These are phyloP conservation scores for Furcasterigmium furcatum DNA, from an alignment of 2,329 filamentous ascomycete genomes.

Conservation along the genomic window DNA sequence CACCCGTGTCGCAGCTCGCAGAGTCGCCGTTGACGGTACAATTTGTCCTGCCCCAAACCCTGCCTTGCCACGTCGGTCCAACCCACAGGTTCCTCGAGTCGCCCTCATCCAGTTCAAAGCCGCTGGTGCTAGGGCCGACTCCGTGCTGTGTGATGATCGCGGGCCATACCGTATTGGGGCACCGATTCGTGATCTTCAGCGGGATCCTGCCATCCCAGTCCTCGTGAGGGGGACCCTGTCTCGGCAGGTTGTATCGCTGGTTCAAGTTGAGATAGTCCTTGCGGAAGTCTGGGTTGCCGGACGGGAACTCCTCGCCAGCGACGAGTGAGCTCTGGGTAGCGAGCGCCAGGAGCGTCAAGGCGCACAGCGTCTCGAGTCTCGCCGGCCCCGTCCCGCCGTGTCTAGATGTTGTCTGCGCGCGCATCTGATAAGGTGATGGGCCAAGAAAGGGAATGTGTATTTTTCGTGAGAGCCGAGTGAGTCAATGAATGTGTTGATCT, in stretches of 20 bases:
- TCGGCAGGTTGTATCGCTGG: constrained; percentile 18
- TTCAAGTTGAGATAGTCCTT: constrained; percentile 19
- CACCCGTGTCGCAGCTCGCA: constrained; percentile 69
- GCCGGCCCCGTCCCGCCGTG: not conserved
- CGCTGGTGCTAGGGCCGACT: constrained; percentile 61
- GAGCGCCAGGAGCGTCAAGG: not conserved
- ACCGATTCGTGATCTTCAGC: constrained; percentile 69
- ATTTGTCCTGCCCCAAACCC: constrained; percentile 81
- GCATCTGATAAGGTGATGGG: not conserved
- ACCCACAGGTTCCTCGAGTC: constrained; percentile 61
- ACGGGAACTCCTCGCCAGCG: constrained; percentile 7
- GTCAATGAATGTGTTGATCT: not conserved
- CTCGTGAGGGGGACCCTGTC: constrained; percentile 23
- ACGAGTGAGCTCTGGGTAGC: not conserved
- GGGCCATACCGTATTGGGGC: constrained; percentile 70
- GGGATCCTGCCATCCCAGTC: constrained; percentile 43
- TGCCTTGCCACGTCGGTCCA: constrained; percentile 72
- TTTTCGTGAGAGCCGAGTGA: no score
- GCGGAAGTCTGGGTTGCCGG: constrained; percentile 5
- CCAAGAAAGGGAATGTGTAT: not conserved
- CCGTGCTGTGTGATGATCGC: constrained; percentile 72
- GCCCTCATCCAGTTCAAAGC: constrained; percentile 64
- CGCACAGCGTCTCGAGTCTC: not conserved
- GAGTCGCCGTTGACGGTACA: constrained; percentile 71
- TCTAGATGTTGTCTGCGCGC: no score